Conservation (phyloP, 163 green algal genomes). For the Chlamydomonas reinhardtii region DNA sequence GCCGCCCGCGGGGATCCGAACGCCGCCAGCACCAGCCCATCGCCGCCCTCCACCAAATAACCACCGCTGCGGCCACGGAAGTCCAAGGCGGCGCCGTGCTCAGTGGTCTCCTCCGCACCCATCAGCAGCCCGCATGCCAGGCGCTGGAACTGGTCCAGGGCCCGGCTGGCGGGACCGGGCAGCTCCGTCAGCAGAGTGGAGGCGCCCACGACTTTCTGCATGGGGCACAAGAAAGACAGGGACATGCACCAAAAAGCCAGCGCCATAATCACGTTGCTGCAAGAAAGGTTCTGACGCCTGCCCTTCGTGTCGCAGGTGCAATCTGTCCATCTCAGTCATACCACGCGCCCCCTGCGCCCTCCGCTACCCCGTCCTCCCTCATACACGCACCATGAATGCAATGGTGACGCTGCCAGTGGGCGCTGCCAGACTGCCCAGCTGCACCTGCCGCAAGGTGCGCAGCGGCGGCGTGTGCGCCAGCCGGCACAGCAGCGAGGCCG, state of each 20-base stretch:
- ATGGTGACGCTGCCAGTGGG: background rate
- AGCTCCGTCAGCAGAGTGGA: slow-evolving; percentile 4
- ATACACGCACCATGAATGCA: slow-evolving; percentile 12
- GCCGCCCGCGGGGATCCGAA: slow-evolving; percentile 8
- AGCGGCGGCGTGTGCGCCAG: background rate
- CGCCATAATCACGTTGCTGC: background rate
- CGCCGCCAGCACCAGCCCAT: slow-evolving; percentile 17
- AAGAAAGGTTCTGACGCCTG: too few relatives aligned
- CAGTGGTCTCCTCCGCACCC: too few relatives aligned
- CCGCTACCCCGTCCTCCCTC: too few relatives aligned
- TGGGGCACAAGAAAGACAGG: background rate
- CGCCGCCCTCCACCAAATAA: slow-evolving; percentile 1
- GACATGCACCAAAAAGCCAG: too few relatives aligned
- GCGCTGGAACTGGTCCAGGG: slow-evolving; percentile 6
- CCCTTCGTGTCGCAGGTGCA: too few relatives aligned
- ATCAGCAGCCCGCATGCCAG: background rate
- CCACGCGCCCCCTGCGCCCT: too few relatives aligned
- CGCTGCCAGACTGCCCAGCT: background rate
- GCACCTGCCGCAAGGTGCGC: background rate
- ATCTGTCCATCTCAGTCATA: too few relatives aligned
- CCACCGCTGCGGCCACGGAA: background rate
- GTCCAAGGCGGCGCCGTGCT: too few relatives aligned
- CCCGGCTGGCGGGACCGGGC: background rate
- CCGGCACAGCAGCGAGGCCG: background rate
- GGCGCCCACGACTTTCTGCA: slow-evolving; percentile 5